Percentiles rank a stretch among this genome's conserved stretches.
phyloP scores from a whole-genome alignment of 2,329 filamentous ascomycete species.

The Hypoxylon sp. region DNA sequence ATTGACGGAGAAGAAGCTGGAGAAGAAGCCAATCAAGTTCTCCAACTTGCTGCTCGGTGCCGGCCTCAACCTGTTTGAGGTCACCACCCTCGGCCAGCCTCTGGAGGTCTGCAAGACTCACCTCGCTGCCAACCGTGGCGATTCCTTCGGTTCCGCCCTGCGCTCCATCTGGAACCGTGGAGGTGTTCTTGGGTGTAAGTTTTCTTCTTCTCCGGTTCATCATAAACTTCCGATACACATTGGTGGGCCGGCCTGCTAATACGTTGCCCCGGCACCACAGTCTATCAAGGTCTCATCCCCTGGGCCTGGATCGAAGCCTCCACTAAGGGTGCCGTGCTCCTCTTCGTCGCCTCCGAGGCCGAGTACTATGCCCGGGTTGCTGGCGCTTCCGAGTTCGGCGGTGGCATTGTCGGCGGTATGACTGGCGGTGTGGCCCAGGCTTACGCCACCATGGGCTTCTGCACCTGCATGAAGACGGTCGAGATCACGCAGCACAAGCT shows the following conservation, averaged over 20 bases:
- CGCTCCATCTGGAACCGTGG: conserved; percentile 91
- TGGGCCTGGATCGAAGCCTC: conserved; percentile 99
- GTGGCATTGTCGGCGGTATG: conserved; percentile 91
- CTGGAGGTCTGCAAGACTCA: conserved; percentile 99
- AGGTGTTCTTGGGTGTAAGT: conserved; percentile 92
- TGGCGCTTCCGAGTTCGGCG: conserved; percentile 85
- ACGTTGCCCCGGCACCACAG: conserved; percentile 55
- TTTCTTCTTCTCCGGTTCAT: too few relatives aligned
- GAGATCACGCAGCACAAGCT: conserved; percentile 99
- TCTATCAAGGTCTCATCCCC: conserved; percentile 99
- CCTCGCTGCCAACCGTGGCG: conserved; percentile 95
- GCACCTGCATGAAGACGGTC: conserved; percentile 99
- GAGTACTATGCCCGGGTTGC: conserved; percentile 89
- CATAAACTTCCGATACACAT: background rate
- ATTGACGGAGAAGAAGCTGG: conserved; percentile 64
- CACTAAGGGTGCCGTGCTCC: conserved; percentile 97
- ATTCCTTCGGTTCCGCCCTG: conserved; percentile 84
- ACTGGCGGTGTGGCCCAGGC: conserved; percentile 95
- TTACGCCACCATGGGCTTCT: conserved; percentile 99
- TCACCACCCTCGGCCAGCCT: conserved; percentile 74
- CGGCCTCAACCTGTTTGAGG: conserved; percentile 95
- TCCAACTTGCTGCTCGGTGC: conserved; percentile 96
- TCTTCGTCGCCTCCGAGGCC: conserved; percentile 98
- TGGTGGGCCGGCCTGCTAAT: conserved; percentile 36
- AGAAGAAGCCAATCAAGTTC: conserved; percentile 99